Evolutionary conservation across 1,139 yeast genomes (phyloP).

Genomic region (Dujonia santamariae): DNA sequence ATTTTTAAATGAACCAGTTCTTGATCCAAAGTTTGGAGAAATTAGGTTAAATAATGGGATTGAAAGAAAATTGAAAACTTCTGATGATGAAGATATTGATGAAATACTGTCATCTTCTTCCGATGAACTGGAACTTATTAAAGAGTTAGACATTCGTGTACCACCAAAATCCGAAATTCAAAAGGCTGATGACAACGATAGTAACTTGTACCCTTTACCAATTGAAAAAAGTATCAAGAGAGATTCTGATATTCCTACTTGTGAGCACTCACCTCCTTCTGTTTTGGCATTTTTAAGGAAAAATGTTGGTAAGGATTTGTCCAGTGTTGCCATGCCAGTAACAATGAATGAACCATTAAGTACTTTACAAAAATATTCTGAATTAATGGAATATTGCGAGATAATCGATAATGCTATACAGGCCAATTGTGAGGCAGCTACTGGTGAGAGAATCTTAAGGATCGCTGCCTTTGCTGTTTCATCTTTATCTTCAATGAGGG

Average conservation of each 20-base stretch:
- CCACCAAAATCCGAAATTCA: constrained; percentile 5
- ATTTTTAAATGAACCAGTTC: constrained; percentile 19
- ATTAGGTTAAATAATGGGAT: no score
- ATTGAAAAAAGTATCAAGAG: constrained; percentile 43
- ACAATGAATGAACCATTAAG: constrained; percentile 90
- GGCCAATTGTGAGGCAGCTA: constrained; percentile 30
- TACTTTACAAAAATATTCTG: constrained; percentile 75
- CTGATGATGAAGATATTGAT: constrained; percentile 10
- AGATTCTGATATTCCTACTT: constrained; percentile 57
- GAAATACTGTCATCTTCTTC: constrained; percentile 6
- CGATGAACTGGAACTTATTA: constrained; percentile 6
- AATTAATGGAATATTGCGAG: constrained; percentile 71
- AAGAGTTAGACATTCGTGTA: constrained; percentile 3
- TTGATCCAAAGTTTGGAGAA: no score
- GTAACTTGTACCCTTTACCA: constrained; percentile 64
- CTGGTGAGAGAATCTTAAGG: constrained; percentile 61
- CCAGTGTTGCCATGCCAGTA: constrained; percentile 91
- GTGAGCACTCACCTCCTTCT: constrained; percentile 75
- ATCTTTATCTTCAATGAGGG: constrained; percentile 64
- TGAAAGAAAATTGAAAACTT: constrained; percentile 1
- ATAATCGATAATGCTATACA: constrained; percentile 61
- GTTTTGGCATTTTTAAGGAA: constrained; percentile 75
- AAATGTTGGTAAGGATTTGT: constrained; percentile 87
- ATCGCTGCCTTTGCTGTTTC: constrained; percentile 85
- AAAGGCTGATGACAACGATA: constrained; percentile 16